Base-by-base conservation (phyloP, 2,329 filamentous ascomycete species). In the Fonsecaea erecta region DNA sequence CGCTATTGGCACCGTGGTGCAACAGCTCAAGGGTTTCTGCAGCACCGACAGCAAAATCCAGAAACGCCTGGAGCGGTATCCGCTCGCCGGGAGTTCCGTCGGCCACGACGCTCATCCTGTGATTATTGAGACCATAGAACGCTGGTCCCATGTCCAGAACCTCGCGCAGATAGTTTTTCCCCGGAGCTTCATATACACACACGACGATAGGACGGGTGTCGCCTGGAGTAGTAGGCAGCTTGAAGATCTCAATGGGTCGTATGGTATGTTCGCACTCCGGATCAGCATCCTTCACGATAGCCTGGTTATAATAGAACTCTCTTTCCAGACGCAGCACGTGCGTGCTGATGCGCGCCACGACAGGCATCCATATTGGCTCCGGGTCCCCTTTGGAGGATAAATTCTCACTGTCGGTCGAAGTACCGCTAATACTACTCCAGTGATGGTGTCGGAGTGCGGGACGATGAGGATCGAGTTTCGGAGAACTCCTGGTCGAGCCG, bases 41-140 rank as follows among this genome's bases (percentile, higher is more conserved):
- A 1, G 93, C 91, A 26, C 93, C 93, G 64, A 97, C 91, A 32
- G 93, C 94, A 74, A 97, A 97, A 73, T 96, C 90, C 30, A 98
- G 84, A 73, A 97, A 97, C 16, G 86, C 83, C 53, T 90, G 84
- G 5, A 97, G 80, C 52, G 89, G 87, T 51, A 95, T 87, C 40
- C 86, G 85, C 18, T 85, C 82, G 18, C 82, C 81, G 1, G 87
- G 81, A 1, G 77, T 77, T 40, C 81, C 80, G n/a, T 81, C 76
- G 5, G 37, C 30, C 6, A 21, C 43, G 21, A 60, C 28, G 40
- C 80, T 75, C 35, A 61, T 54, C 37, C 48, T 46, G 35, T 82
- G 84, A 2, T 81, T 76, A 60, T 84, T 87, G 76, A 69, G 83
- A 81, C 74, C 79, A 82, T 89, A 92, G 74, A 85, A 91, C 1